A percentile compares a stretch with the other conserved stretches of the same genome.
Evolutionary conservation across 768 basidiomycete species (phyloP).

Genomic region (Lactarius akahatsu): DNA sequence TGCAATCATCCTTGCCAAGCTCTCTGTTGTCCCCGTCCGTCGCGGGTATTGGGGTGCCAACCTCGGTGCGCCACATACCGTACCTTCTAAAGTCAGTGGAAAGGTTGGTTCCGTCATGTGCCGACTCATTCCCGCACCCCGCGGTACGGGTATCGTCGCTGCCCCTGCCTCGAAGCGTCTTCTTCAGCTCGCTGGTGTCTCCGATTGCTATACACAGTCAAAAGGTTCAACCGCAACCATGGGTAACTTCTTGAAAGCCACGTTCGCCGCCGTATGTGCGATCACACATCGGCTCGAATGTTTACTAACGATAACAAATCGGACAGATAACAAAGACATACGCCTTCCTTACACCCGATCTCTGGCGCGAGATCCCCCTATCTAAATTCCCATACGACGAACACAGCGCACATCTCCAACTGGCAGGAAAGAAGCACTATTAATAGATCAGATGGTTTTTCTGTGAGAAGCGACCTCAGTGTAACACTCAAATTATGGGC

Average conservation of each 20-base stretch:
- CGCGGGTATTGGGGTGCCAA: constrained; percentile 99
- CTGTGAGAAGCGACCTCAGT: constrained; percentile 7
- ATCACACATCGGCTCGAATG: constrained; percentile 1
- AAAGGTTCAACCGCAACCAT: constrained; percentile 98
- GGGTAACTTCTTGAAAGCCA: constrained; percentile 99
- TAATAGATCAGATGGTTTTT: constrained; percentile 38
- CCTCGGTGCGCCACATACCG: constrained; percentile 98
- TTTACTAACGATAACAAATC: constrained; percentile 1
- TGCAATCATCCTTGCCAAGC: constrained; percentile 97
- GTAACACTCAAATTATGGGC: constrained; percentile 26
- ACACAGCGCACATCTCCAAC: constrained; percentile 88
- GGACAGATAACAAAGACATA: constrained; percentile 94
- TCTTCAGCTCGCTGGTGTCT: constrained; percentile 95
- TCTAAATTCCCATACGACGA: constrained; percentile 93
- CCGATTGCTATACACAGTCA: constrained; percentile 97
- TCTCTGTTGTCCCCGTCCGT: constrained; percentile 96
- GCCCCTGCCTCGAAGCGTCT: constrained; percentile 97
- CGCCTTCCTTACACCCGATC: constrained; percentile 95
- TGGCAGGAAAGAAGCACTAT: constrained; percentile 73
- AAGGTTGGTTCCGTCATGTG: constrained; percentile 99
- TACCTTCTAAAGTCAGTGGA: constrained; percentile 97
- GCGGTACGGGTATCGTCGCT: constrained; percentile 99
- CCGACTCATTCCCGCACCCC: constrained; percentile 95
- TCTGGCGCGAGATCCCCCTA: constrained; percentile 93
- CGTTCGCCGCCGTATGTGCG: constrained; percentile 78